A percentile compares a stretch with the other conserved stretches of the same genome.
These are phyloP conservation scores for Proliferodiscus dingleyae DNA, from an alignment of 2,329 filamentous ascomycete genomes.

Conservation along the genomic window DNA sequence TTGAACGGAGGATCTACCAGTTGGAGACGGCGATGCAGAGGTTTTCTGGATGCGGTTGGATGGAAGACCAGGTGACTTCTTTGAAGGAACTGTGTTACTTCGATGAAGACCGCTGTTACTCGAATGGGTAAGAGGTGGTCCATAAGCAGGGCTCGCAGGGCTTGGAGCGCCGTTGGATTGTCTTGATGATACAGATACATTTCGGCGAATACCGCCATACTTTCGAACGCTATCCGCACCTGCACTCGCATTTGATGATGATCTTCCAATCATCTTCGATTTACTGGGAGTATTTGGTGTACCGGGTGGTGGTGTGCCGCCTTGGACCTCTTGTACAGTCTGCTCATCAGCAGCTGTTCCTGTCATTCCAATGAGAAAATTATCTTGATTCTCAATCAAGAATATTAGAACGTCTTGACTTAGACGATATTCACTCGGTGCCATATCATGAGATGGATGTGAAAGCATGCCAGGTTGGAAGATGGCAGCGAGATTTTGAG, in stretches of 20 bases:
- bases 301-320: constrained; percentile 52
- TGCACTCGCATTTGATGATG: constrained; percentile 82
- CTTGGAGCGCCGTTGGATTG: constrained; percentile 67
- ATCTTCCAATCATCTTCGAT: constrained; percentile 61
- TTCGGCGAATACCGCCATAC: constrained; percentile 74
- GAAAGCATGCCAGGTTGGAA: constrained; percentile 96
- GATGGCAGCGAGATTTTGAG: constrained; percentile 89
- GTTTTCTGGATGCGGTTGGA: constrained; percentile 61
- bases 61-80: constrained; percentile 70
- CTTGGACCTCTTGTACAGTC: constrained; percentile 59
- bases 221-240: constrained; percentile 82
- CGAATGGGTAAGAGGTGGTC: constrained; percentile 50
- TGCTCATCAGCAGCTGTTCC: constrained; percentile 92
- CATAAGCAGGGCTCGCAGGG: constrained; percentile 57
- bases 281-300: constrained; percentile 46
- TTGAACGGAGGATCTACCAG: constrained; percentile 32
- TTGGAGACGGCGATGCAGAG: constrained; percentile 44
- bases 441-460: constrained; percentile 92
- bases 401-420: constrained; percentile 98
- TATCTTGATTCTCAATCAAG: constrained; percentile 95
- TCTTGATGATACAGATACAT: constrained; percentile 85
- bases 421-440: constrained; percentile 85
- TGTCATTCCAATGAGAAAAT: constrained; percentile 97
- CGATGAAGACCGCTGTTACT: constrained; percentile 56
- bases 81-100: constrained; percentile 92